Base-by-base conservation (phyloP, 306 rosid genomes). In the Pterocarpus macrocarpus region DNA sequence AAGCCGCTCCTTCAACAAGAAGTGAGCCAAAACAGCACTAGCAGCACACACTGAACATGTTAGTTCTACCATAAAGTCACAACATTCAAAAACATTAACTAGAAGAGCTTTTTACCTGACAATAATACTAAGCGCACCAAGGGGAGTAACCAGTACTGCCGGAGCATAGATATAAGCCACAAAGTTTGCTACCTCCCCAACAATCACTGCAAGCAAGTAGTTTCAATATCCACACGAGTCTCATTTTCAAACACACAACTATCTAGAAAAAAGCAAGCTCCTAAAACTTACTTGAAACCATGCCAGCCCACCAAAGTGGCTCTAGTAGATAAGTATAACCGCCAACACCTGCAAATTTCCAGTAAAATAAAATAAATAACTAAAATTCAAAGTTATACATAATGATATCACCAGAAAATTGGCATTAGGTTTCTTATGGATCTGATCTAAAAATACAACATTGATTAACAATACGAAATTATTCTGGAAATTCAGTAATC, bases 231-330 rank as follows among this genome's bases (percentile, higher is more conserved):
- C 81, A 55, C 52, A 22, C 11, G 38, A 72, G 9, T 38, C 43
- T 47, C 52, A 65, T 55, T 64, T 30, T 36, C 38, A 80, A 68
- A 58, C 57, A 44, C 2, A 71, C 28, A 36, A 81, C 49, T 34
- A 30, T 0, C 9, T 15, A 55, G 6, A 17, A 70, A 22, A 57
- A 38, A 45, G 13, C 7, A 30, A 49, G 34, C 14, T 66, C 76
- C 52, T 55, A 62, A 44, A 44, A 90, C 96, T 77, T 91, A 95
- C 99, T 95, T 53, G 94, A 93, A 77, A 93, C 85, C 99, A 95
- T 90, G 84, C 99, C 99, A 17, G 88, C 92, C 99, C 99, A 95
- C 99, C 99, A 95, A 61, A 95, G 93, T 32, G 99, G 99, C 88
- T 95, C 97, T 41, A 93, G 57, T 55, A 95, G 79, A 85, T 95